Percentiles rank a stretch among this genome's conserved stretches.
phyloP scores from a whole-genome alignment of 2,329 filamentous ascomycete genomes.

The Aspergillus sp. region DNA sequence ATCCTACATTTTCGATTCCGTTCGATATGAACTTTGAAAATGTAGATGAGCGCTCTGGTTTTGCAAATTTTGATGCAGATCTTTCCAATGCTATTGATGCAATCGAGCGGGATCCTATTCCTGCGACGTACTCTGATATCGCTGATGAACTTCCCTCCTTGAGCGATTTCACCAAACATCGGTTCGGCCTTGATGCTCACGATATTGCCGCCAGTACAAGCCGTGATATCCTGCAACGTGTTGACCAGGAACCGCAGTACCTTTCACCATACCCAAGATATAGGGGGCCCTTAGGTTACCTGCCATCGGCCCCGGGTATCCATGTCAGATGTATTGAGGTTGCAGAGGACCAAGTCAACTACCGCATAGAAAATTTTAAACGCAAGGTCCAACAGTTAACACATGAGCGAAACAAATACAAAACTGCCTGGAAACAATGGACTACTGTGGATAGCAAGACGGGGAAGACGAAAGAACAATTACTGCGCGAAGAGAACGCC shows the following conservation, averaged over 20 bases:
- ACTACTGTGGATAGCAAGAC: slow-evolving; percentile 19
- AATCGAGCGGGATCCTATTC: not conserved
- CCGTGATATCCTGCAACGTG: slow-evolving; percentile 18
- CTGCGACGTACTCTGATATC: not conserved
- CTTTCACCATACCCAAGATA: slow-evolving; percentile 27
- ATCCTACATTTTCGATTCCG: slow-evolving; percentile 6
- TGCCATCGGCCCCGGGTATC: slow-evolving; percentile 24
- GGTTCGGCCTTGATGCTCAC: slow-evolving; percentile 15
- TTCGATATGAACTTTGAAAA: not conserved
- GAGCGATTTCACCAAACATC: slow-evolving; percentile 16
- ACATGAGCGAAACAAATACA: slow-evolving; percentile 25
- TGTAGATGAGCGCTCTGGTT: too few species aligned
- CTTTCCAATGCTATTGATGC: not conserved
- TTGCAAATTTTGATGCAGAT: too few species aligned
- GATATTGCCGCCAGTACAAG: slow-evolving; percentile 17
- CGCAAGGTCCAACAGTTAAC: slow-evolving; percentile 19
- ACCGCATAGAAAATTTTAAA: slow-evolving; percentile 16
- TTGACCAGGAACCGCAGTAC: slow-evolving; percentile 16
- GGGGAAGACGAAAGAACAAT: slow-evolving; percentile 20
- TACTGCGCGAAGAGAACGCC: slow-evolving; percentile 15
- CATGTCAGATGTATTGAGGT: slow-evolving; percentile 24
- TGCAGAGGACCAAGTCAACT: slow-evolving; percentile 14
- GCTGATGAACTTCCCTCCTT: not conserved
- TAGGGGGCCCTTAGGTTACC: slow-evolving; percentile 21
- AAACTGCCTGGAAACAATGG: slow-evolving; percentile 17